These are phyloP conservation scores for Fusarium tuaranense DNA, from an alignment of 2,329 filamentous ascomycete species.

Conservation along the genomic window DNA sequence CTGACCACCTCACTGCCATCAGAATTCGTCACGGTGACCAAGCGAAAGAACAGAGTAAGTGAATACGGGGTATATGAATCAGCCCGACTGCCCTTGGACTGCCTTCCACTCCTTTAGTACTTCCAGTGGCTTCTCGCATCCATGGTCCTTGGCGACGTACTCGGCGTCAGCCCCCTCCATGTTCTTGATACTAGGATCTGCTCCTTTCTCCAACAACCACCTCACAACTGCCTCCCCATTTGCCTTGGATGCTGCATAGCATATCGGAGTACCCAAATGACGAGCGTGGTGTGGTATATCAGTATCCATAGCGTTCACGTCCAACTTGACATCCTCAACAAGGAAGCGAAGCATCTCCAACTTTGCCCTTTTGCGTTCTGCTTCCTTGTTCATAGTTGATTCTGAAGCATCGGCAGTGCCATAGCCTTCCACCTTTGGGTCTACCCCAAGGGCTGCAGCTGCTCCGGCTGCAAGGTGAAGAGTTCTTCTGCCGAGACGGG, in stretches of 20 bases:
- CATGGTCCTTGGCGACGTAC: neutral
- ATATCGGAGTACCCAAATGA: neutral
- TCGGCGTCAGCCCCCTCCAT: neutral
- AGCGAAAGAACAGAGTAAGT: neutral
- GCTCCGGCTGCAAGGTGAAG: neutral
- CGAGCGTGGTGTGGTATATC: neutral
- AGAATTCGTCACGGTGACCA: neutral
- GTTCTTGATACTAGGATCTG: neutral
- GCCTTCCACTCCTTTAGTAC: neutral
- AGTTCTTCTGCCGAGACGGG: neutral
- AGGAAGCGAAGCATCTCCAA: slow-evolving; percentile 15
- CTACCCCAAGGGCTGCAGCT: neutral
- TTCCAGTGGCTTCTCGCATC: neutral
- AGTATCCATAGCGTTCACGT: neutral
- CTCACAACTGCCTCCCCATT: neutral
- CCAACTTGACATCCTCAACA: slow-evolving; percentile 4
- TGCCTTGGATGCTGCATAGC: neutral
- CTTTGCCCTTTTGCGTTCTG: neutral
- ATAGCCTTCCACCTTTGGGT: neutral
- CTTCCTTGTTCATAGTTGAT: neutral
- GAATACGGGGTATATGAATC: too few relatives aligned
- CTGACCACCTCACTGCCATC: neutral
- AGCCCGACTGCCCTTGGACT: neutral
- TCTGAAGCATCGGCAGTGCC: neutral
- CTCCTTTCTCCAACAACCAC: neutral